Evolutionary conservation across 345 rosid genomes (phyloP), one percentile per base, ranked within the genome.

Genomic region (Melaleuca alternifolia): DNA sequence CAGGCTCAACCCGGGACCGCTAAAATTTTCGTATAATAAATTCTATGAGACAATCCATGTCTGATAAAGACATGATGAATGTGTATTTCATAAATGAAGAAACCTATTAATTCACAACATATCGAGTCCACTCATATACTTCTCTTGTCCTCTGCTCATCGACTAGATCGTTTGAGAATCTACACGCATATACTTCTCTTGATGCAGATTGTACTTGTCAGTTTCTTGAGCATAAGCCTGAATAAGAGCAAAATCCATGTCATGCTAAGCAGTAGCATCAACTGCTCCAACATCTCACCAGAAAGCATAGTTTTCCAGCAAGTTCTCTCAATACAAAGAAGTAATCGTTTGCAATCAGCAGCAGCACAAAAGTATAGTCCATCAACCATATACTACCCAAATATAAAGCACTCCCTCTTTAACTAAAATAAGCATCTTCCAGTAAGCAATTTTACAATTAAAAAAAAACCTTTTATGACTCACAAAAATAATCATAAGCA

Each of bases 171-270:
- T n/a, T n/a, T n/a, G n/a, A n/a, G n/a, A n/a, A n/a, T n/a, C n/a
- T n/a, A n/a, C n/a, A n/a, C n/a, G n/a, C n/a, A n/a, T n/a, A n/a
- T n/a, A n/a, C n/a, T n/a, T n/a, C n/a, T n/a, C n/a, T n/a, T n/a
- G n/a, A n/a, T n/a, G n/a, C n/a, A n/a, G n/a, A n/a, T 92, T 96
- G 85, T 94, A 93, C 90, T 92, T 90, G 87, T 97, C 96, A 48
- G 94, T 89, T 90, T 97, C 99, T 88, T 54, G 90, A 79, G 95
- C 98, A 91, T 96, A 97, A 88, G 89, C 96, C 98, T 97, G 87
- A 51, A 86, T 87, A 37, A 75, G 44, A 83, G 84, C 12, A 59
- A 65, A 37, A 76, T 14, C 81, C 44, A 87, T 15, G 26, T 87
- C 18, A 71, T 71, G 81, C 81, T 37, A 18, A 37, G 81, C 81